These are phyloP conservation scores for Oryza australiensis DNA, from an alignment of 176 grass and related monocot genomes.

Conservation along the genomic window DNA sequence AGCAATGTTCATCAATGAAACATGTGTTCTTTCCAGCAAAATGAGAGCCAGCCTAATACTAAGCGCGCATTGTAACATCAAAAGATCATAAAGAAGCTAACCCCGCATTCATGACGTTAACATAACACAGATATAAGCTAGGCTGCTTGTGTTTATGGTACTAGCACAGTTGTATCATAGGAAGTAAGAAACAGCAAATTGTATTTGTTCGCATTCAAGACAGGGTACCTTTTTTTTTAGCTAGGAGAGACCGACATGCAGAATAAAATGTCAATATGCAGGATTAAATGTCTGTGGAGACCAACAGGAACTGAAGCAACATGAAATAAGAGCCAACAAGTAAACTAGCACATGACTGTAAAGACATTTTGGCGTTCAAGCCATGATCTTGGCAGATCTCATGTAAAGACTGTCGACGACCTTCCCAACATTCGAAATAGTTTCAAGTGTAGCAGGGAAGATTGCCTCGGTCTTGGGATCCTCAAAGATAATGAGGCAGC, in stretches of 20 bases:
- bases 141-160: neutral
- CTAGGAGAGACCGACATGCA: neutral
- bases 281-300: conserved; percentile 18
- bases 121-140: neutral
- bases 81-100: neutral
- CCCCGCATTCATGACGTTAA: neutral
- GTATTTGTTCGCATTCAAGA: neutral
- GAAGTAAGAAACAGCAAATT: conserved; percentile 7
- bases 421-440: conserved; percentile 67
- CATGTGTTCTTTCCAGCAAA: neutral
- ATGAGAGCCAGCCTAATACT: too few species aligned
- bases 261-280: conserved; percentile 26
- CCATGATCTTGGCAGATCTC: conserved; percentile 71
- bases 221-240: conserved; percentile 1
- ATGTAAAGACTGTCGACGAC: conserved; percentile 79
- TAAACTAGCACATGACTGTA: neutral
- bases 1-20: too few species aligned
- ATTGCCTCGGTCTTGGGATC: conserved; percentile 61
- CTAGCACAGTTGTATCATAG: neutral
- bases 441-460: conserved; percentile 71
- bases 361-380: conserved; percentile 27
- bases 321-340: neutral
- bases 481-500: conserved; percentile 76
- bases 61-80: neutral
- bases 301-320: conserved; percentile 16